Percentiles rank a stretch among this genome's conserved stretches.
Evolutionary conservation across 805 yeast species (phyloP).

Genomic region (Metschnikowia arizonensis): DNA sequence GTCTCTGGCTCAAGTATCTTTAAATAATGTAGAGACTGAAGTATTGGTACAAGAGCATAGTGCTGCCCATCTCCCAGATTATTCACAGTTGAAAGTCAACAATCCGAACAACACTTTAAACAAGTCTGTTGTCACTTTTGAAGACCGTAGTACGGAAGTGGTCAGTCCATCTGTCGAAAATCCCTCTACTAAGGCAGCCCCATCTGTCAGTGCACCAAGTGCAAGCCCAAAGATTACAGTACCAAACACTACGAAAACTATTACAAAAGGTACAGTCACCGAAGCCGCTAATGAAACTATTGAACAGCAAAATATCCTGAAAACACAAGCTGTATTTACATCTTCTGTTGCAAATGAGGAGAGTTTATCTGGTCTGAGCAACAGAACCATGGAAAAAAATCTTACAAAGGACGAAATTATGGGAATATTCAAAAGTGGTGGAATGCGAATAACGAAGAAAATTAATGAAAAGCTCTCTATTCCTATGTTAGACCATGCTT

Average conservation of each 20-base stretch:
- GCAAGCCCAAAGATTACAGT: background rate
- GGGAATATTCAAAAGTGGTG: slow-evolving; percentile 9
- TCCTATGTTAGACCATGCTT: slow-evolving; percentile 1
- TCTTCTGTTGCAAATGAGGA: background rate
- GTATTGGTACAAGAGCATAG: background rate
- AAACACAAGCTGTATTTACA: background rate
- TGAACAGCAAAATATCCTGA: background rate
- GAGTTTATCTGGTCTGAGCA: background rate
- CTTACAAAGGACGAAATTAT: slow-evolving; percentile 13
- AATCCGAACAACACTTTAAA: background rate
- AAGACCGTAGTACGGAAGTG: background rate
- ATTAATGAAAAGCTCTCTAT: slow-evolving; percentile 12
- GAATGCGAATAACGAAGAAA: slow-evolving; percentile 12
- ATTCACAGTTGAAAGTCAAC: background rate
- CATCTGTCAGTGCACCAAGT: background rate
- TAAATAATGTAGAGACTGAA: background rate
- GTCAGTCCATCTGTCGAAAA: no score
- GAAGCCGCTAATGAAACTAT: background rate
- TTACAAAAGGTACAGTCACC: background rate
- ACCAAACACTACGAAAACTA: background rate
- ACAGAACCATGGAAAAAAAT: background rate
- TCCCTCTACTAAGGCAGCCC: background rate
- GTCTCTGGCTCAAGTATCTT: background rate
- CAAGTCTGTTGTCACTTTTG: background rate
- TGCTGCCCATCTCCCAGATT: background rate